Conservation (phyloP, 106 monocot genomes). For the Acorus gramineus region DNA sequence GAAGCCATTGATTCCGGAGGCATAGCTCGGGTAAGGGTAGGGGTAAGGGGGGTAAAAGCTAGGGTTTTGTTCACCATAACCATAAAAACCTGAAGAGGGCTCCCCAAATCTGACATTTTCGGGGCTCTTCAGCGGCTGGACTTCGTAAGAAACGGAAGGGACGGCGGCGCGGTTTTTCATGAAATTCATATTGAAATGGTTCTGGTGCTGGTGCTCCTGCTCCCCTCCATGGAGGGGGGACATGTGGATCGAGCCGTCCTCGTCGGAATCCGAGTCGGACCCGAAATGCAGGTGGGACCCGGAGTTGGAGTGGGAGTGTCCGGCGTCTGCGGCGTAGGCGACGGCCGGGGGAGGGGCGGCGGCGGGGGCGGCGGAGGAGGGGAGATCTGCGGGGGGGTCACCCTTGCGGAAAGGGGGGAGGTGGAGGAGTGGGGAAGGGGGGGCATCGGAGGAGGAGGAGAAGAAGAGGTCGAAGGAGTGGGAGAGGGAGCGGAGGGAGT, state of each 20-base stretch:
- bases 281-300: neutral
- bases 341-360: neutral
- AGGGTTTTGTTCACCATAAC: neutral
- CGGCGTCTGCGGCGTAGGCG: too few species aligned
- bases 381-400: neutral
- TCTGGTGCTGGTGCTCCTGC: too few species aligned
- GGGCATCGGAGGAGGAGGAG: neutral
- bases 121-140: neutral
- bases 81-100: neutral
- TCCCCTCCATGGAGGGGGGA: too few species aligned
- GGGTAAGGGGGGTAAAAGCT: neutral
- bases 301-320: neutral
- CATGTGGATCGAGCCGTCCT: neutral
- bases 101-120: neutral
- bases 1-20: slow-evolving; percentile 9
- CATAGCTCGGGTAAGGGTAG: neutral
- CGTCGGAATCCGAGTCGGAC: slow-evolving; percentile 1
- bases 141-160: slow-evolving; percentile 1
- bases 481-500: slow-evolving; percentile 13
- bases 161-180: slow-evolving; percentile 2
- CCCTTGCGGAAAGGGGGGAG: slow-evolving; percentile 3
- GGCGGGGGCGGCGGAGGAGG: neutral
- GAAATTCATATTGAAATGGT: neutral
- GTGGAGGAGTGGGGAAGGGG: slow-evolving; percentile 1
- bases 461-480: slow-evolving; percentile 6